Percentiles rank a stretch among this genome's conserved stretches.
phyloP scores from a whole-genome alignment of 441 rosid species.

The Corymbia calophylla region DNA sequence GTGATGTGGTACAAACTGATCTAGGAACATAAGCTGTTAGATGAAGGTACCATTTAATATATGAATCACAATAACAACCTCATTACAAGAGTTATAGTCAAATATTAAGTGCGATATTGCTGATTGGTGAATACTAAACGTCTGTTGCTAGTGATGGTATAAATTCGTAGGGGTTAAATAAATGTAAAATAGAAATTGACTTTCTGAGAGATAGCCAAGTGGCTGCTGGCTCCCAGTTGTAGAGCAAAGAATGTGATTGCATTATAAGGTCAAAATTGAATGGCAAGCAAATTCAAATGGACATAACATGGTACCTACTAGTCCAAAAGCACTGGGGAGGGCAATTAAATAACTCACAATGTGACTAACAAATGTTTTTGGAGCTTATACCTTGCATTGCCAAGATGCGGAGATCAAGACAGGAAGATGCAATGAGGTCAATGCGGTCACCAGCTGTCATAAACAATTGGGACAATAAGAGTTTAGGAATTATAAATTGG shows the following conservation, averaged over 20 bases:
- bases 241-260: neutral
- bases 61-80: neutral
- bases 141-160: neutral
- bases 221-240: neutral
- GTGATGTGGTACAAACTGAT: neutral
- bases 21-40: neutral
- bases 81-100: neutral
- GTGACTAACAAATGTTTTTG: neutral
- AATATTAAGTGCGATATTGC: neutral
- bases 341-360: neutral
- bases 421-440: slow-evolving; percentile 41
- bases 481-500: slow-evolving; percentile 2
- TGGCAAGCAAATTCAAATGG: neutral
- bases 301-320: neutral
- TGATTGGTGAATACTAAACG: neutral
- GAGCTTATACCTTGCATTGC: slow-evolving; percentile 70
- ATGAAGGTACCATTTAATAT: neutral
- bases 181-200: neutral
- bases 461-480: neutral
- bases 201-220: neutral
- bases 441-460: slow-evolving; percentile 31
- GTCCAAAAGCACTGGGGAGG: neutral
- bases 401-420: slow-evolving; percentile 57
- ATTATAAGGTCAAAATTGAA: neutral
- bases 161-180: neutral